These are phyloP conservation scores for Leucocoprinus sp. DNA, from an alignment of 768 basidiomycete species.

Conservation along the genomic window DNA sequence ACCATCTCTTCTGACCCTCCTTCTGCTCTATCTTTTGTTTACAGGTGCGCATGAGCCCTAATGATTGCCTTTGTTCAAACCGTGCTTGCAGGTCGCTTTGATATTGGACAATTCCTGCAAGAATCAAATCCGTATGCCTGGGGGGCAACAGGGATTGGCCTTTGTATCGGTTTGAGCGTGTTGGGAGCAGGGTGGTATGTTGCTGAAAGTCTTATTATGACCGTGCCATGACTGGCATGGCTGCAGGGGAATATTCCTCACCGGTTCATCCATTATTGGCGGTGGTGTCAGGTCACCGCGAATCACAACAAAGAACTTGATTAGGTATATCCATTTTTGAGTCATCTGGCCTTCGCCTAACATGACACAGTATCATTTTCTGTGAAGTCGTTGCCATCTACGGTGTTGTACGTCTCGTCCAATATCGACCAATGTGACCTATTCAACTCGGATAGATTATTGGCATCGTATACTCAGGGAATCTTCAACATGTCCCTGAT, in stretches of 20 bases:
- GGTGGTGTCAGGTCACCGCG: slow-evolving; percentile 91
- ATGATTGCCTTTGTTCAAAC: neutral
- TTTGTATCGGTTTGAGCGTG: slow-evolving; percentile 91
- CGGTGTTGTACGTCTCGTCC: slow-evolving; percentile 61
- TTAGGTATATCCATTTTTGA: slow-evolving; percentile 53
- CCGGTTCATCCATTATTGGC: slow-evolving; percentile 93
- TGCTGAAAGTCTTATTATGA: neutral
- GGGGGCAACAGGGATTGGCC: slow-evolving; percentile 84
- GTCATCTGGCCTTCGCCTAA: neutral
- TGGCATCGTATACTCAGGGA: slow-evolving; percentile 91
- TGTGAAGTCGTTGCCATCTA: slow-evolving; percentile 99
- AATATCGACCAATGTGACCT: slow-evolving; percentile 1
- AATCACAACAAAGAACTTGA: slow-evolving; percentile 95
- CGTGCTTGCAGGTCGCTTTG: slow-evolving; percentile 87
- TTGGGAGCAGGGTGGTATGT: slow-evolving; percentile 92
- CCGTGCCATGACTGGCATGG: slow-evolving; percentile 8
- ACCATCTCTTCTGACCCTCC: slow-evolving; percentile 48
- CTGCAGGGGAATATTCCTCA: slow-evolving; percentile 92
- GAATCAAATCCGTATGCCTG: slow-evolving; percentile 91
- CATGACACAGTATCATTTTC: slow-evolving; percentile 81
- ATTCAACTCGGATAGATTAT: slow-evolving; percentile 54
- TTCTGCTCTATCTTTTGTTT: slow-evolving; percentile 84
- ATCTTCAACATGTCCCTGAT: slow-evolving; percentile 55
- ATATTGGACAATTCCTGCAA: slow-evolving; percentile 88
- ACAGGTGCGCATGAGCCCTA: slow-evolving; percentile 49